Percentiles rank a stretch among this genome's conserved stretches.
Conservation (phyloP, 768 basidiomycete genomes). For the Trametes gibbosa region DNA sequence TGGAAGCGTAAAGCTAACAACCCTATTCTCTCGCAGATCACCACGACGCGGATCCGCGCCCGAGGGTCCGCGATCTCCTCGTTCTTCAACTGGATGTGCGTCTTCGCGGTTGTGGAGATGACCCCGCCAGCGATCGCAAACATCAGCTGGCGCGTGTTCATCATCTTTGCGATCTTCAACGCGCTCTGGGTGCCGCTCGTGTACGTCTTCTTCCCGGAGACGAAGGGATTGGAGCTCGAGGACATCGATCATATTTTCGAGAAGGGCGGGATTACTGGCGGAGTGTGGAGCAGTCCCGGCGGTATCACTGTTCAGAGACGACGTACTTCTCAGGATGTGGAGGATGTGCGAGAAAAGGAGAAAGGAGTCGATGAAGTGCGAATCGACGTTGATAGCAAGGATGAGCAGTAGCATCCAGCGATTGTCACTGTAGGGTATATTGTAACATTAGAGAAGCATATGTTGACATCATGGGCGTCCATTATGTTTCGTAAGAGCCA, state of each 20-base stretch:
- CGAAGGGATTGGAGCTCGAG: slow-evolving; percentile 39
- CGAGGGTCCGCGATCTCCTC: slow-evolving; percentile 34
- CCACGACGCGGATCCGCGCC: slow-evolving; percentile 38
- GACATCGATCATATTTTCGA: slow-evolving; percentile 41
- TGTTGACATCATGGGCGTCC: too few relatives aligned
- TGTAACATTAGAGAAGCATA: neutral
- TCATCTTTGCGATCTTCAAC: slow-evolving; percentile 45
- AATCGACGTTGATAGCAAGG: neutral
- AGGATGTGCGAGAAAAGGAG: slow-evolving; percentile 12
- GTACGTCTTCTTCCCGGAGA: slow-evolving; percentile 34
- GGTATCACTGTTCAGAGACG: slow-evolving; percentile 31
- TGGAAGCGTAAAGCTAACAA: too few relatives aligned
- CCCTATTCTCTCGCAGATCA: slow-evolving; percentile 25
- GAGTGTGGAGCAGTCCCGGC: slow-evolving; percentile 37
- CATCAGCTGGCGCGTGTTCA: slow-evolving; percentile 43
- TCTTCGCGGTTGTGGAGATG: slow-evolving; percentile 43
- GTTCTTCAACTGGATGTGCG: slow-evolving; percentile 26
- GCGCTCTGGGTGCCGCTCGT: slow-evolving; percentile 43
- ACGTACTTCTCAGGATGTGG: slow-evolving; percentile 18
- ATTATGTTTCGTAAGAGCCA: too few relatives aligned
- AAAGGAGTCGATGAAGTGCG: neutral
- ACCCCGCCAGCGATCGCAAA: slow-evolving; percentile 43
- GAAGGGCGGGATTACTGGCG: slow-evolving; percentile 41
- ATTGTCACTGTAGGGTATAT: neutral
- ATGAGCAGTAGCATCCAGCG: neutral